Evolutionary conservation across 257 asterid species (phyloP).

Genomic region (Fraxinus quadrangulata): DNA sequence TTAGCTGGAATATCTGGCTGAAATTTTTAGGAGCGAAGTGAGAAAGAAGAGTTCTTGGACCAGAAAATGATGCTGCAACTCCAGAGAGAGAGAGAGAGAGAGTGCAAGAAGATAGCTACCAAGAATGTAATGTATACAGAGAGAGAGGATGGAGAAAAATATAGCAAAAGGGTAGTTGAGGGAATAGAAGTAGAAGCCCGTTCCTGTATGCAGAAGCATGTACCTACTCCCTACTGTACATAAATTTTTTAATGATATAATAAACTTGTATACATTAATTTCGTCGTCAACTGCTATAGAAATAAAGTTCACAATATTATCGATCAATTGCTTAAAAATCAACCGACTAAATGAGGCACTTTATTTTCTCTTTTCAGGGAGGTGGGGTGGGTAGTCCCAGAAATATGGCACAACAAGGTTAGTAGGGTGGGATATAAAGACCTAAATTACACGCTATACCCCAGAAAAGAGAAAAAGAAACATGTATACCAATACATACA

Average conservation of each 20-base stretch:
- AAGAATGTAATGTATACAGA: constrained; percentile 27
- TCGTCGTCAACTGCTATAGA: too few species aligned
- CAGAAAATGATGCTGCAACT: constrained; percentile 66
- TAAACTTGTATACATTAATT: too few species aligned
- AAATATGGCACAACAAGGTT: not conserved
- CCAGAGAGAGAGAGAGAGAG: constrained; percentile 34
- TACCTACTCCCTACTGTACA: not conserved
- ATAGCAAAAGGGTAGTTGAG: constrained; percentile 61
- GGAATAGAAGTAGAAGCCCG: constrained; percentile 37
- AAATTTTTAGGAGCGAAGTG: constrained; percentile 25
- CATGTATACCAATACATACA: not conserved
- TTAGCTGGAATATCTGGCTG: constrained; percentile 29
- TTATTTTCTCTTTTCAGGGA: not conserved
- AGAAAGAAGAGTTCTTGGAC: constrained; percentile 37
- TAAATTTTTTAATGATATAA: too few species aligned
- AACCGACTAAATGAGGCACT: not conserved
- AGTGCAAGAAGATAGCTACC: constrained; percentile 35
- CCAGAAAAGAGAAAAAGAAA: not conserved
- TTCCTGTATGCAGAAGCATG: not conserved
- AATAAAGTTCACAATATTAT: too few species aligned
- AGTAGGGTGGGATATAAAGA: not conserved
- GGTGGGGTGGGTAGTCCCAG: not conserved
- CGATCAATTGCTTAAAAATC: not conserved
- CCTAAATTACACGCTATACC: not conserved
- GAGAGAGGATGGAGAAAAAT: constrained; percentile 10